phyloP scores from a whole-genome alignment of 2,329 filamentous ascomycete genomes.

The Gremmenia infestans region DNA sequence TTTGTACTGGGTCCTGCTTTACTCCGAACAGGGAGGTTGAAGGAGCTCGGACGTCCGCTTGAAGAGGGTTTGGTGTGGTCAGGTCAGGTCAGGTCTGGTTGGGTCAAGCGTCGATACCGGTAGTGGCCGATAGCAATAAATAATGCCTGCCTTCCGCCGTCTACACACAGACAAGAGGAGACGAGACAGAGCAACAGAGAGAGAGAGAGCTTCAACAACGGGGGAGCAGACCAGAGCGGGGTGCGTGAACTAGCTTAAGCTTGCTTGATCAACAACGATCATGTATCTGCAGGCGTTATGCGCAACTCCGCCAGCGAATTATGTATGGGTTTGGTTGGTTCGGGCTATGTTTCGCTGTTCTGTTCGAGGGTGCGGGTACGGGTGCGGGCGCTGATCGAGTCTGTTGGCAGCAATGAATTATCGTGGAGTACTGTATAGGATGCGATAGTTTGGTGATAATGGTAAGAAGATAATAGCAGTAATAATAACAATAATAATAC shows the following conservation, averaged over 20 bases:
- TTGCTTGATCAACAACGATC: background rate
- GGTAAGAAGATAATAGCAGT: background rate
- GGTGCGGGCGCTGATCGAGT: background rate
- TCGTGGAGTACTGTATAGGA: slow-evolving; percentile 2
- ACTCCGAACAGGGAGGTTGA: slow-evolving; percentile 1
- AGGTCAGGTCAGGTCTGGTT: background rate
- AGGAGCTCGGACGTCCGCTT: slow-evolving; percentile 11
- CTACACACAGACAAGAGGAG: too few species aligned
- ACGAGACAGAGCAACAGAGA: background rate
- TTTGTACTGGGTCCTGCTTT: background rate
- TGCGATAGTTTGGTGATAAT: background rate
- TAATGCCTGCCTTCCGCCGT: background rate
- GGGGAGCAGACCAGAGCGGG: background rate
- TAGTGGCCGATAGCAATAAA: background rate
- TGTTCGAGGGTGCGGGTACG: background rate
- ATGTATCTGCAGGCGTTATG: background rate
- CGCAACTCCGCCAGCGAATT: background rate
- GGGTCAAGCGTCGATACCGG: background rate
- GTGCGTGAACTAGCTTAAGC: too few species aligned
- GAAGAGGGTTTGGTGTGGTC: background rate
- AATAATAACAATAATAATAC: background rate
- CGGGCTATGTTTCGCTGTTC: too few species aligned
- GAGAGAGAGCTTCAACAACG: background rate
- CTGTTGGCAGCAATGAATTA: slow-evolving; percentile 5
- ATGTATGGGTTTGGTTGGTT: background rate